Conservation (phyloP, 2,329 filamentous ascomycete species). For the Neopestalotiopsis rosae region DNA sequence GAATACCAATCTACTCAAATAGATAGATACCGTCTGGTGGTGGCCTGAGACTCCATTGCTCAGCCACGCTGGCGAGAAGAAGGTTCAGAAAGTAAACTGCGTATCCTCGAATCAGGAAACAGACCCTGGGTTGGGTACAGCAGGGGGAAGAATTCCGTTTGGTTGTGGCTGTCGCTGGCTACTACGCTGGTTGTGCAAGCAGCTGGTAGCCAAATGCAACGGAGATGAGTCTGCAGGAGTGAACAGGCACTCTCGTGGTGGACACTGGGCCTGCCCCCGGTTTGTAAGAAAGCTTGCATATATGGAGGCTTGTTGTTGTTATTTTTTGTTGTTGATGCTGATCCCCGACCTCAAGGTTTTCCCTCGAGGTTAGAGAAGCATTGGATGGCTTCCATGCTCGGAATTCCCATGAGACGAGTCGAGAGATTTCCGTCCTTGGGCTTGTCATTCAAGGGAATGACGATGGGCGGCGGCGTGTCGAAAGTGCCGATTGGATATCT, state of each 20-base stretch:
- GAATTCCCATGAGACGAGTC: neutral
- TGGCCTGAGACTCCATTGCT: neutral
- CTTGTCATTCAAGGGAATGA: neutral
- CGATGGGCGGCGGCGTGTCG: neutral
- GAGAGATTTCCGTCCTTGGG: neutral
- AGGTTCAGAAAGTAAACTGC: neutral
- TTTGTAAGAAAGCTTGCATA: neutral
- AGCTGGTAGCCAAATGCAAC: conserved; percentile 20
- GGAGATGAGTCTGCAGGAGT: conserved; percentile 20
- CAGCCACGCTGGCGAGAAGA: conserved; percentile 6
- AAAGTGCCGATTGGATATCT: conserved; percentile 4
- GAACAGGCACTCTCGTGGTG: conserved; percentile 12
- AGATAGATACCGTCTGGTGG: neutral
- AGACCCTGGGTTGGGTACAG: neutral
- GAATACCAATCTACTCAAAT: neutral
- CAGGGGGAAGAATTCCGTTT: conserved; percentile 4
- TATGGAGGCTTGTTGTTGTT: neutral
- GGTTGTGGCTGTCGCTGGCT: conserved; percentile 11
- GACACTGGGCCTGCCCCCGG: neutral
- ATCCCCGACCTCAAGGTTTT: conserved; percentile 2
- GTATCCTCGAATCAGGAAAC: neutral
- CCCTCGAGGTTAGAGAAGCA: neutral
- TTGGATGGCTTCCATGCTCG: neutral
- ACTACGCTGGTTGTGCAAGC: neutral
- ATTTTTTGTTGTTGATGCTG: neutral